Percentiles rank a stretch among this genome's conserved stretches.
phyloP scores from a whole-genome alignment of 2,329 filamentous ascomycete genomes.

The Sporothrix luriei region DNA sequence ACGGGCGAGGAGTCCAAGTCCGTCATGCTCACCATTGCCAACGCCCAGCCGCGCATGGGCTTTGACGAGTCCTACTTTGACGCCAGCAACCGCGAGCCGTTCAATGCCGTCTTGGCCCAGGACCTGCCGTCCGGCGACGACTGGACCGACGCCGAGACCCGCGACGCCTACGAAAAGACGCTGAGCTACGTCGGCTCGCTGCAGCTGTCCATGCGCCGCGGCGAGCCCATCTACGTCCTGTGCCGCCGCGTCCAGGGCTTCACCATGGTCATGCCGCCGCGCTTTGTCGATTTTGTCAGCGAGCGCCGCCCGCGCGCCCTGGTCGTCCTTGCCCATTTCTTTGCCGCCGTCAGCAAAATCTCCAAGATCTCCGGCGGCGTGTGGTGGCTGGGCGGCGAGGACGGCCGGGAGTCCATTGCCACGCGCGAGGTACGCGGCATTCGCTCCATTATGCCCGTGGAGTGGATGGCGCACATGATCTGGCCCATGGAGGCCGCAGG shows the following conservation, averaged over 20 bases:
- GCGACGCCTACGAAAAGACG: constrained; percentile 40
- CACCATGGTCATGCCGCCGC: constrained; percentile 37
- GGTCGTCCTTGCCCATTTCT: constrained; percentile 39
- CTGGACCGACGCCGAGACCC: constrained; percentile 37
- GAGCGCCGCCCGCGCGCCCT: constrained; percentile 38
- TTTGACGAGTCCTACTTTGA: constrained; percentile 40
- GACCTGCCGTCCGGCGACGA: constrained; percentile 35
- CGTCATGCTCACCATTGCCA: constrained; percentile 34
- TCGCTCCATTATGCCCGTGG: constrained; percentile 34
- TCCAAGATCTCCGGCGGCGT: constrained; percentile 30
- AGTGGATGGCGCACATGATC: constrained; percentile 38
- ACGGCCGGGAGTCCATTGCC: constrained; percentile 35
- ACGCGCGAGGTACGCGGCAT: constrained; percentile 40
- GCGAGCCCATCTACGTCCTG: constrained; percentile 42
- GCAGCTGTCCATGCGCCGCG: constrained; percentile 38
- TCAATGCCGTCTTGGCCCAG: constrained; percentile 36
- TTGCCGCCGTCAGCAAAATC: constrained; percentile 37
- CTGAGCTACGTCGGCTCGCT: constrained; percentile 40
- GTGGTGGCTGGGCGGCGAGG: constrained; percentile 39
- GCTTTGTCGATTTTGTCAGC: constrained; percentile 38
- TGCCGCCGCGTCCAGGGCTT: constrained; percentile 39
- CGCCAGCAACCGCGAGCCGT: constrained; percentile 35
- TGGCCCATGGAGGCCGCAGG: constrained; percentile 38
- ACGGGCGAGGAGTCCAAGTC: constrained; percentile 33
- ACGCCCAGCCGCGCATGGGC: constrained; percentile 37